phyloP scores from a whole-genome alignment of 805 yeast genomes.

The Hanseniaspora taiwanica region DNA sequence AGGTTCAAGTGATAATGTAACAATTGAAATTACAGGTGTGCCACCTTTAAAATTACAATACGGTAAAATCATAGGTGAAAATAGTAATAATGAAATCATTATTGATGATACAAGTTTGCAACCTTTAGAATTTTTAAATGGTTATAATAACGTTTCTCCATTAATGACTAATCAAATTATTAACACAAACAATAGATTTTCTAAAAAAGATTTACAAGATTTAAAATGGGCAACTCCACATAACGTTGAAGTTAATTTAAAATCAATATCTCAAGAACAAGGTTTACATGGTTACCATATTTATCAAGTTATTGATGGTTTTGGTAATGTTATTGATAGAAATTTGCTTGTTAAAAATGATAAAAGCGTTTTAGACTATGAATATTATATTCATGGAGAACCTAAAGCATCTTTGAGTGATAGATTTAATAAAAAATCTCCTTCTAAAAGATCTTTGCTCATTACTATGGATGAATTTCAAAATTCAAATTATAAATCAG shows the following conservation, averaged over 20 bases:
- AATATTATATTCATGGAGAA: slow-evolving; percentile 40
- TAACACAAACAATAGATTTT: slow-evolving; percentile 15
- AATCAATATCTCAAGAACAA: slow-evolving; percentile 27
- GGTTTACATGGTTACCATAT: slow-evolving; percentile 48
- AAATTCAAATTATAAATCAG: slow-evolving; percentile 12
- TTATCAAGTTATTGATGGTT: slow-evolving; percentile 48
- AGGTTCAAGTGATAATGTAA: slow-evolving; percentile 39
- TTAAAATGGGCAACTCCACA: slow-evolving; percentile 31
- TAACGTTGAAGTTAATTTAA: slow-evolving; percentile 32
- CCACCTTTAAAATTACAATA: slow-evolving; percentile 60
- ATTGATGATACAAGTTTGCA: slow-evolving; percentile 31
- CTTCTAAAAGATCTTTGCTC: slow-evolving; percentile 27
- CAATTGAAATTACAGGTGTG: slow-evolving; percentile 54
- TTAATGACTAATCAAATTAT: slow-evolving; percentile 24
- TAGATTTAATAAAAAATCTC: slow-evolving; percentile 21
- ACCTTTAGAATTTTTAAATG: slow-evolving; percentile 32
- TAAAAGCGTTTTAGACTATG: slow-evolving; percentile 27
- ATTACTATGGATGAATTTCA: slow-evolving; percentile 18
- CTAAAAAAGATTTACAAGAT: slow-evolving; percentile 21
- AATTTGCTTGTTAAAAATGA: slow-evolving; percentile 19
- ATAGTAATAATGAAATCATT: slow-evolving; percentile 17
- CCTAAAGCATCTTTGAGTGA: slow-evolving; percentile 40
- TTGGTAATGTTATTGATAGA: slow-evolving; percentile 45
- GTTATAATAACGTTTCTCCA: slow-evolving; percentile 31
- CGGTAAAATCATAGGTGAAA: slow-evolving; percentile 31